These are phyloP conservation scores for Tolypocladium endophyticum DNA, from an alignment of 2,329 filamentous ascomycete species.

Conservation along the genomic window DNA sequence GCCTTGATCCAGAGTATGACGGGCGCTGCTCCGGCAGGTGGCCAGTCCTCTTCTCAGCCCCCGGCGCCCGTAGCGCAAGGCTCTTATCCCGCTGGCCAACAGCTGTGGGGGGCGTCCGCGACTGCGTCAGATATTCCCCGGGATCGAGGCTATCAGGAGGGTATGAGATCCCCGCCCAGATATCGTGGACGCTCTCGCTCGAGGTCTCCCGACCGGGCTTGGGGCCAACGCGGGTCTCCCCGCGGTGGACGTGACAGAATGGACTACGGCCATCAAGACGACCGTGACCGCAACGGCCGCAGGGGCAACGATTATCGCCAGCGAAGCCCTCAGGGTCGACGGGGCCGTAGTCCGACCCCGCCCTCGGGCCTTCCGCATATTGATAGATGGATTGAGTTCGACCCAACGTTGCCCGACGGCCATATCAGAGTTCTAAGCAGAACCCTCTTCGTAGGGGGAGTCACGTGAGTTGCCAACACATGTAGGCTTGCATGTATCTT, in stretches of 20 bases:
- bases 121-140: slow-evolving; percentile 33
- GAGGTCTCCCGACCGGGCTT: slow-evolving; percentile 66
- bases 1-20: slow-evolving; percentile 44
- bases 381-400: slow-evolving; percentile 69
- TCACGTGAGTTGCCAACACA: slow-evolving; percentile 54
- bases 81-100: slow-evolving; percentile 25
- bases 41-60: slow-evolving; percentile 24
- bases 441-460: slow-evolving; percentile 92
- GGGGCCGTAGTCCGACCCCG: slow-evolving; percentile 53
- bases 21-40: slow-evolving; percentile 20
- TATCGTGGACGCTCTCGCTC: slow-evolving; percentile 59
- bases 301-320: slow-evolving; percentile 69
- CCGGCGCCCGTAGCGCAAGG: slow-evolving; percentile 30
- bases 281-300: slow-evolving; percentile 38
- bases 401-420: slow-evolving; percentile 60
- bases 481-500: no score
- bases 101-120: slow-evolving; percentile 19
- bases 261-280: slow-evolving; percentile 59
- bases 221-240: slow-evolving; percentile 56
- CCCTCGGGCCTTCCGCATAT: slow-evolving; percentile 22
- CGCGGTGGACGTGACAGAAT: slow-evolving; percentile 55
- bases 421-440: slow-evolving; percentile 89
- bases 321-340: slow-evolving; percentile 66
- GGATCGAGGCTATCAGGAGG: slow-evolving; percentile 47
- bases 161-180: slow-evolving; percentile 53